These are phyloP conservation scores for Eleusine coracana DNA, from an alignment of 176 grass and related monocot species.

Conservation along the genomic window DNA sequence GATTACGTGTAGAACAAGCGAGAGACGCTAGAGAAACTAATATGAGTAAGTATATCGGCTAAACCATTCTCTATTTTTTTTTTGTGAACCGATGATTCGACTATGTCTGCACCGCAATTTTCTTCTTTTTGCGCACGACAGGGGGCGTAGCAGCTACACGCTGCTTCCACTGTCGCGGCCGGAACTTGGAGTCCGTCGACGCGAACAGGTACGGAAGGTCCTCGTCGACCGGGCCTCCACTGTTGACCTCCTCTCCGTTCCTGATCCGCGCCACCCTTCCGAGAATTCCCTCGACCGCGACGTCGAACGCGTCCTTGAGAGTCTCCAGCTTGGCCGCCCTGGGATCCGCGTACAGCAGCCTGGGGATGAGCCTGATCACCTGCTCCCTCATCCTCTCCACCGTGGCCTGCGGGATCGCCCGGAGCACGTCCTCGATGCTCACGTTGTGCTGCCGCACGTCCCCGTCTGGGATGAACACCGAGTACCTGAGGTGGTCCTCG, in stretches of 20 bases:
- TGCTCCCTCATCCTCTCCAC: slow-evolving; percentile 48
- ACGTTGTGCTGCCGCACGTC: slow-evolving; percentile 44
- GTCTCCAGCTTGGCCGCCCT: slow-evolving; percentile 42
- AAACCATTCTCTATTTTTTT: not conserved
- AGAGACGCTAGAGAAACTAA: not conserved
- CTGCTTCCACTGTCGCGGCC: not conserved
- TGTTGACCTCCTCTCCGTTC: not conserved
- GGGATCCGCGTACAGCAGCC: slow-evolving; percentile 45
- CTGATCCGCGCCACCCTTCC: not conserved
- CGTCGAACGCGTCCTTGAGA: slow-evolving; percentile 53
- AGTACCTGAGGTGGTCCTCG: slow-evolving; percentile 33
- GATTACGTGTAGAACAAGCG: not conserved
- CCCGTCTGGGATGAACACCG: slow-evolving; percentile 48
- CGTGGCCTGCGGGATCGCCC: slow-evolving; percentile 30
- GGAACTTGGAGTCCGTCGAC: slow-evolving; percentile 16
- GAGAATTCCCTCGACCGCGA: slow-evolving; percentile 49
- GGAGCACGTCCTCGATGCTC: slow-evolving; percentile 52
- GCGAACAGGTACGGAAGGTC: slow-evolving; percentile 8
- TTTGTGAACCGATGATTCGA: not conserved
- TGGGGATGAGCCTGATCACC: slow-evolving; percentile 49
- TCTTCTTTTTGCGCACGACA: not conserved
- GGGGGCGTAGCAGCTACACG: not conserved
- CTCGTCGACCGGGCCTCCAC: not conserved
- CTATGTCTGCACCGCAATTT: not conserved
- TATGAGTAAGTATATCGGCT: not conserved